Evolutionary conservation across 352 stramenopile genomes (phyloP).

Genomic region (Detonula confervacea): DNA sequence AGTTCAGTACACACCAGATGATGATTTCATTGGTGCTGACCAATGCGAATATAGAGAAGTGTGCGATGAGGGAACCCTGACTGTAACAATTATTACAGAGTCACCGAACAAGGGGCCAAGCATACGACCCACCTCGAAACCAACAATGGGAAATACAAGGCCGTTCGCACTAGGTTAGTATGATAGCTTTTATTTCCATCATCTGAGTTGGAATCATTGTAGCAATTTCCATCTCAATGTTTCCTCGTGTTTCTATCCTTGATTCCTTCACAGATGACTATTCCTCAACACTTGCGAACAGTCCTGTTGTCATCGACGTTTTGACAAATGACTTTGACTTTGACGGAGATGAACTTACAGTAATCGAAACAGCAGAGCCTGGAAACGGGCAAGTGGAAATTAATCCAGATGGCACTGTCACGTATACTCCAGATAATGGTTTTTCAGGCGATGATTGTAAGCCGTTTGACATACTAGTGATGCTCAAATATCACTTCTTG

Average conservation of each 20-base stretch:
- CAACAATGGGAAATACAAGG: conserved; percentile 5
- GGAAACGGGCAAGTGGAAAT: conserved; percentile 11
- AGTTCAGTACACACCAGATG: conserved; percentile 2
- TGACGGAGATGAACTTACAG: conserved; percentile 12
- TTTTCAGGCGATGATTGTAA: conserved; percentile 2
- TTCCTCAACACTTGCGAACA: not conserved
- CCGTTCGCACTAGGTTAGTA: conserved; percentile 10
- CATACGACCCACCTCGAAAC: not conserved
- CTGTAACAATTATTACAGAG: conserved; percentile 1
- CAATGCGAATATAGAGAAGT: no score
- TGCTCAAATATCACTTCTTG: no score
- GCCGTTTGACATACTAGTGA: not conserved
- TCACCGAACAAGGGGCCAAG: not conserved
- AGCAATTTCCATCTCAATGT: not conserved
- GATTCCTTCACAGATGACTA: not conserved
- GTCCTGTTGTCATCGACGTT: not conserved
- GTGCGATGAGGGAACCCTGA: not conserved
- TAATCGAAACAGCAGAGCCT: conserved; percentile 2
- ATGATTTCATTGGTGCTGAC: no score
- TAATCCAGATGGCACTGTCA: conserved; percentile 1
- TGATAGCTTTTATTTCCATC: not conserved
- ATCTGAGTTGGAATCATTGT: not conserved
- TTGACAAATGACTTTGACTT: conserved; percentile 17
- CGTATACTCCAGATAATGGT: not conserved
- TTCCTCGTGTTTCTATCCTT: not conserved